A percentile compares a stretch with the other conserved stretches of the same genome.
phyloP scores from a whole-genome alignment of 345 rosid genomes.

The Noccaea bulbosa region DNA sequence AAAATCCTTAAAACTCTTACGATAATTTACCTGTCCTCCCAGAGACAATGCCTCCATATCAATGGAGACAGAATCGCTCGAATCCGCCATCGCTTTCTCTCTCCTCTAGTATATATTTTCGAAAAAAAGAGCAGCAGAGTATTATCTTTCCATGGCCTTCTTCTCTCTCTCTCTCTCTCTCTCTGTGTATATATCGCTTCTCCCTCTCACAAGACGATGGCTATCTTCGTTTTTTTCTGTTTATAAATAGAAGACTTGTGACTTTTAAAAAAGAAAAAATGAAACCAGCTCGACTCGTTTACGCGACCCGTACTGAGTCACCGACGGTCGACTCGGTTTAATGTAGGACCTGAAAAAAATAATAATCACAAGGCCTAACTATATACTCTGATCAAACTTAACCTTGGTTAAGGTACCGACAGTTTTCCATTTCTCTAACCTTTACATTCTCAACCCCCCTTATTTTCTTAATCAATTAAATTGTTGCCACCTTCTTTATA shows the following conservation, averaged over 20 bases:
- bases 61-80: slow-evolving; percentile 86
- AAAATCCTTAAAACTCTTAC: slow-evolving; percentile 2
- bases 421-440: slow-evolving; percentile 35
- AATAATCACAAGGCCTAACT: slow-evolving; percentile 44
- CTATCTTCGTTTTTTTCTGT: slow-evolving; percentile 42
- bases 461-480: not conserved
- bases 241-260: slow-evolving; percentile 41
- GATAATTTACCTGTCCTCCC: slow-evolving; percentile 65
- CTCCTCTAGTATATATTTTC: slow-evolving; percentile 26
- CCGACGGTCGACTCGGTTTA: slow-evolving; percentile 67
- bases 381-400: slow-evolving; percentile 49
- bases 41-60: slow-evolving; percentile 76
- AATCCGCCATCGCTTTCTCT: slow-evolving; percentile 65
- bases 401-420: slow-evolving; percentile 71
- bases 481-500: not conserved
- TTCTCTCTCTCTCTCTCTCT: slow-evolving; percentile 22
- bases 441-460: slow-evolving; percentile 48
- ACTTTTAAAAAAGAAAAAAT: not conserved
- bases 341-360: slow-evolving; percentile 44
- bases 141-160: slow-evolving; percentile 39
- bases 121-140: slow-evolving; percentile 31
- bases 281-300: slow-evolving; percentile 38
- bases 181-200: slow-evolving; percentile 17
- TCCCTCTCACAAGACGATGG: slow-evolving; percentile 26
- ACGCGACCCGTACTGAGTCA: slow-evolving; percentile 64